Base-by-base conservation (phyloP, 2,329 filamentous ascomycete species). In the Hypomyces perniciosus region DNA sequence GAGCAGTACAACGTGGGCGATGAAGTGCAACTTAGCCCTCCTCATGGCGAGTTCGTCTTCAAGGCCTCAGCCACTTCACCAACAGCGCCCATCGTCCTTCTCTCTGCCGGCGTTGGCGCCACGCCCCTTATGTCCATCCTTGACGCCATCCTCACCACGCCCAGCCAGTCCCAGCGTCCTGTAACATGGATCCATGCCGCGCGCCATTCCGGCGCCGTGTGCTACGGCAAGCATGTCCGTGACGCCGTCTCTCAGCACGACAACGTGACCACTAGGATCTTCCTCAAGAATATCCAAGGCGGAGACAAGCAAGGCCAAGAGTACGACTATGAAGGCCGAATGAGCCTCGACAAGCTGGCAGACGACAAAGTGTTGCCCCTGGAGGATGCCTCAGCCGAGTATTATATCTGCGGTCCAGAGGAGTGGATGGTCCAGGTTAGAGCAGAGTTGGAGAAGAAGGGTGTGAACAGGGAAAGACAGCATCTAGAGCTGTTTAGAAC, bases 401-500 rank as follows among this genome's bases (percentile, higher is more conserved):
- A 90, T 65, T 90, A 80, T 59, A 69, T 88, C 48, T 91, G 88
- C 61, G 88, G 87, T 0, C 86, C 87, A 0, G 74, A 76, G 53
- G 62, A 65, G 6, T 91, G 90, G 72, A 91, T 91, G 88, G 59
- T 75, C 8, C 77, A 80, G 35, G 70, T 79, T 26, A 71, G 79
- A 56, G 65, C 68, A 6, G 74, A 71, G 57, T 69, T 90, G 51
- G 68, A 74, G 57, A 68, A 60, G 3, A 66, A 72, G 50, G 84
- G 84, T 1, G 83, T 90, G 1, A 66, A 71, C 1, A 65, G 67
- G n/a, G 74, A 75, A 30, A 77, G 80, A 57, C 75, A 88, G 49
- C 78, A 83, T 60, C 74, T 88, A 57, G 86, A 90, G 67, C 65
- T 86, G 30, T 89, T 88, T 57, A 77, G 75, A n/a, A 83, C 81